Conservation (phyloP, 129 eudicot species). For the Helianthus annuus region DNA sequence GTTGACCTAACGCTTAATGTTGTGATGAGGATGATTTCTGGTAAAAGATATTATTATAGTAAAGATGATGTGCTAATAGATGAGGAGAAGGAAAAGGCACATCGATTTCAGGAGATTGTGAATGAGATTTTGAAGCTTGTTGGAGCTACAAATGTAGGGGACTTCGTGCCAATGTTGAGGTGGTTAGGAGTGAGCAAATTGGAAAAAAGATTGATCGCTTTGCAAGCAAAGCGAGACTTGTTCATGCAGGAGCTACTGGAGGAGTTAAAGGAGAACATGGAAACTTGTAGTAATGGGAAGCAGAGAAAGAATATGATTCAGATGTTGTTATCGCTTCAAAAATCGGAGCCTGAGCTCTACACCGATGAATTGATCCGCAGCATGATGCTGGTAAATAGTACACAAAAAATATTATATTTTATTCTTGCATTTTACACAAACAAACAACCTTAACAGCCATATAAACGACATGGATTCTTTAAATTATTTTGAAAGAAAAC, state of each 20-base stretch:
- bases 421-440: too few species aligned
- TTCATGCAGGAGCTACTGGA: neutral
- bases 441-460: too few species aligned
- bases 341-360: constrained; percentile 26
- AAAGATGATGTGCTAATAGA: constrained; percentile 32
- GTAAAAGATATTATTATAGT: constrained; percentile 53
- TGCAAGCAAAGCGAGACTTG: neutral
- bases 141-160: constrained; percentile 29
- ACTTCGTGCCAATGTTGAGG: constrained; percentile 42
- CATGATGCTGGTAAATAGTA: constrained; percentile 13
- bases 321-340: constrained; percentile 15
- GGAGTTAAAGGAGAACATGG: neutral
- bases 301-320: constrained; percentile 24
- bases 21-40: constrained; percentile 67
- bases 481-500: too few species aligned
- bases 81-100: constrained; percentile 34
- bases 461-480: too few species aligned
- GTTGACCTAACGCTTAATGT: constrained; percentile 50
- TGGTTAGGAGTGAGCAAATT: neutral
- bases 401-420: neutral
- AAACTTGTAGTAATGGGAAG: neutral
- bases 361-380: constrained; percentile 24
- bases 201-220: neutral
- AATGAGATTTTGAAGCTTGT: constrained; percentile 16
- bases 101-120: constrained; percentile 45